These are phyloP conservation scores for Solanum pimpinellifolium DNA, from an alignment of 257 asterid species.

Conservation along the genomic window DNA sequence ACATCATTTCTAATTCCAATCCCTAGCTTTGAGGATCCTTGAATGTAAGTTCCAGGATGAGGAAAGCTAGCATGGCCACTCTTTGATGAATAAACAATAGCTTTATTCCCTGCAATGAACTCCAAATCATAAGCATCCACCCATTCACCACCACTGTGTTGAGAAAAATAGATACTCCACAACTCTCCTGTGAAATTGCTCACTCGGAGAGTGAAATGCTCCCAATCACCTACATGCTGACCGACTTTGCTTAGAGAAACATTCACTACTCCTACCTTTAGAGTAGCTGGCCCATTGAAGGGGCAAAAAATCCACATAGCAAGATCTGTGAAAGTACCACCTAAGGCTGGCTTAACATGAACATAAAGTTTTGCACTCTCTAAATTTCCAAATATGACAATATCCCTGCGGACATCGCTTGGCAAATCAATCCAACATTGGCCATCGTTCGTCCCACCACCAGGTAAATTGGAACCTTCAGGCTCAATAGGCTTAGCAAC, in stretches of 20 bases:
- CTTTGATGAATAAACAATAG: slow-evolving; percentile 59
- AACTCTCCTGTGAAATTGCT: slow-evolving; percentile 86
- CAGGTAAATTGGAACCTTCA: slow-evolving; percentile 67
- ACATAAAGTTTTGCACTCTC: slow-evolving; percentile 68
- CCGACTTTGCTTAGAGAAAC: slow-evolving; percentile 58
- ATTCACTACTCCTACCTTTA: slow-evolving; percentile 56
- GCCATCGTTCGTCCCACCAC: slow-evolving; percentile 65
- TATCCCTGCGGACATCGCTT: slow-evolving; percentile 26
- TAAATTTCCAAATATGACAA: slow-evolving; percentile 49
- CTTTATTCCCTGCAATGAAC: slow-evolving; percentile 67
- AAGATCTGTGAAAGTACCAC: slow-evolving; percentile 82
- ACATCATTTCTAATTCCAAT: slow-evolving; percentile 84
- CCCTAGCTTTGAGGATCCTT: slow-evolving; percentile 76
- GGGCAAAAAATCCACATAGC: slow-evolving; percentile 92
- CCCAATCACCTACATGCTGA: slow-evolving; percentile 96
- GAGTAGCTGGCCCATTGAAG: slow-evolving; percentile 75
- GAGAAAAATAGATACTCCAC: slow-evolving; percentile 79
- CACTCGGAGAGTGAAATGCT: slow-evolving; percentile 83
- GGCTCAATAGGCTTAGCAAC: slow-evolving; percentile 37
- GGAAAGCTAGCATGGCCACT: slow-evolving; percentile 87
- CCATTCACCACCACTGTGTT: slow-evolving; percentile 96
- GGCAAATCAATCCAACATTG: slow-evolving; percentile 86
- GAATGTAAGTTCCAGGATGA: slow-evolving; percentile 70
- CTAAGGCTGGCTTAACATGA: slow-evolving; percentile 81
- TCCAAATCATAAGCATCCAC: slow-evolving; percentile 61